Conservation (phyloP, 495 filamentous ascomycete species). For the Saxophila tyrrhenica region DNA sequence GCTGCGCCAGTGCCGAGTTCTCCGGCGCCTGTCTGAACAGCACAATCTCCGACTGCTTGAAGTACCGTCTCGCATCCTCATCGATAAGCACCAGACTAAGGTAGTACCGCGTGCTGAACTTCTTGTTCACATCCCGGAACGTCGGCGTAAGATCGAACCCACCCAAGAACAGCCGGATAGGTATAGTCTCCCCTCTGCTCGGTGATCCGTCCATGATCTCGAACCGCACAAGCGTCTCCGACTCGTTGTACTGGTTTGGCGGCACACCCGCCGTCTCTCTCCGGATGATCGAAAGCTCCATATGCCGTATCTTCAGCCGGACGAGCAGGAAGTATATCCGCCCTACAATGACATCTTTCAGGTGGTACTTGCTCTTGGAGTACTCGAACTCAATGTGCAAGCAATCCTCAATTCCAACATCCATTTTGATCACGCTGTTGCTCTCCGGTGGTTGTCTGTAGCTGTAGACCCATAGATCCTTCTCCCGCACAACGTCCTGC, state of each 20-base stretch:
- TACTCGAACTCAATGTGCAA: constrained; percentile 99
- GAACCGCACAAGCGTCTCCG: constrained; percentile 93
- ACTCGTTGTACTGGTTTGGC: constrained; percentile 99
- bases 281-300: constrained; percentile 97
- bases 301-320: constrained; percentile 98
- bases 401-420: constrained; percentile 98
- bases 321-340: constrained; percentile 98
- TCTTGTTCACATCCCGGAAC: constrained; percentile 99
- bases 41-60: constrained; percentile 98
- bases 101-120: constrained; percentile 97
- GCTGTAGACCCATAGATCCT: constrained; percentile 99
- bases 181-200: constrained; percentile 79
- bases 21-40: constrained; percentile 91
- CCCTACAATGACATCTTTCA: constrained; percentile 98
- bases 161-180: constrained; percentile 92
- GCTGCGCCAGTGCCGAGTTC: constrained; percentile 16
- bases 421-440: constrained; percentile 99
- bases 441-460: constrained; percentile 98
- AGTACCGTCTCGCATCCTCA: constrained; percentile 87
- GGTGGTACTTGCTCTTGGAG: constrained; percentile 95
- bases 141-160: constrained; percentile 97
- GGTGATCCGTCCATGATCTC: constrained; percentile 99
- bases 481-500: constrained; percentile 96
- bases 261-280: constrained; percentile 91
- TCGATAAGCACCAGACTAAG: constrained; percentile 61